Evolutionary conservation across 2,329 filamentous ascomycete genomes (phyloP), one percentile per base, ranked within the genome.

Genomic region (Colletotrichum graminicola): DNA sequence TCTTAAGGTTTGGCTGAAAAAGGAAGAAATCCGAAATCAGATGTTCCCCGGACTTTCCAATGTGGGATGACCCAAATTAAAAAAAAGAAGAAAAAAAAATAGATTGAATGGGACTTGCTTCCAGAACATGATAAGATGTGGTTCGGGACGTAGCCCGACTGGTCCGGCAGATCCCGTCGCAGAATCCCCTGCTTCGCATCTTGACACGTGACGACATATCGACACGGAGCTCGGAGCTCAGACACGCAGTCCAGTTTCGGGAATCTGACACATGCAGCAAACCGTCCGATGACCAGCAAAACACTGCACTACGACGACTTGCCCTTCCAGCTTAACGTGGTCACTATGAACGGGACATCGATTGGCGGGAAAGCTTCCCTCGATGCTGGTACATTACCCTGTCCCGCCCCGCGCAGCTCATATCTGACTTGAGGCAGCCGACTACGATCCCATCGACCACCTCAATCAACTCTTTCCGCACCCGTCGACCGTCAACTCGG

Each of bases 381-480:
- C 65, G 84, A 86, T 77, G 80, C 83, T 78, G 83, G 85, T 86
- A 74, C 80, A n/a, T 43, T 32, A 36, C 61, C 56, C 66, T 43
- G 29, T 59, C 74, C 61, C 29, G 21, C 67, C 66, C 26, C 41
- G 66, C 47, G 52, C 43, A 67, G 61, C 63, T 66, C 70, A 61
- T 54, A 68, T 62, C 66, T 71, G 73, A 75, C 76, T 75, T 73
- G 63, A 69, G 71, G 18, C 77, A 89, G 87, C 84, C 81, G 91
- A 97, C 81, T 98, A 98, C 84, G 92, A 98, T 80, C 94, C 96
- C 65, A 92, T 98, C 80, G 89, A 94, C 76, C 94, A 99, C 82
- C 88, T 99, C 67, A 98, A 99, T 84, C 87, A 92, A 73, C 92
- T 99, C 77, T 99, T 99, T 85, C 91, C 94, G 62, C 94, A 97